Percentiles rank a stretch among this genome's conserved stretches.
Evolutionary conservation across 2,329 filamentous ascomycete genomes (phyloP).

Genomic region (Colletotrichum godetiae): DNA sequence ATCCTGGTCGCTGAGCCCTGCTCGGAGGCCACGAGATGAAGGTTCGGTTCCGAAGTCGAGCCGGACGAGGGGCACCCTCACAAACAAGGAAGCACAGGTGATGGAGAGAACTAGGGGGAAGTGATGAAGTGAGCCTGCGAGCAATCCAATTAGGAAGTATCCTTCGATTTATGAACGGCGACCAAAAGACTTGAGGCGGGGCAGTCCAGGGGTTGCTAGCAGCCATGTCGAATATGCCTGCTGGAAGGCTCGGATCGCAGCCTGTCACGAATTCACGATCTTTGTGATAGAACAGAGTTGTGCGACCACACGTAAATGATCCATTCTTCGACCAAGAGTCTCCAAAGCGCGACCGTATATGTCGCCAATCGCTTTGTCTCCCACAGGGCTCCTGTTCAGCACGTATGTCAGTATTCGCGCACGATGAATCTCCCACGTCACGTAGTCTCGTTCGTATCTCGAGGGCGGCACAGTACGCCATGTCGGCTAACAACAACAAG

Average conservation of each 20-base stretch:
- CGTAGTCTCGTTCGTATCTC: background rate
- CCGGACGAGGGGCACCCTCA: background rate
- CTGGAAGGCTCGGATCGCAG: background rate
- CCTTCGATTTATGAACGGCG: background rate
- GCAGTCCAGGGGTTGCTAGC: background rate
- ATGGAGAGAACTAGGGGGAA: background rate
- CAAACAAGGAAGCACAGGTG: background rate
- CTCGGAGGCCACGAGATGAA: background rate
- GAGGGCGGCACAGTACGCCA: background rate
- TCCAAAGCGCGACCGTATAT: background rate
- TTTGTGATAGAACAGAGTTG: background rate
- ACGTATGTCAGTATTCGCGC: background rate
- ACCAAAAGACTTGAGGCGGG: background rate
- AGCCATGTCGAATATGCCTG: background rate
- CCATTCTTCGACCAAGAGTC: background rate
- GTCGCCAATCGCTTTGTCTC: background rate
- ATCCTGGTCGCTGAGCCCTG: background rate
- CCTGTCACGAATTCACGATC: background rate
- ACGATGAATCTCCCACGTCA: background rate
- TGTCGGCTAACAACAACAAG: background rate
- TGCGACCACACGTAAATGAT: background rate
- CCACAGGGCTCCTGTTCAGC: background rate
- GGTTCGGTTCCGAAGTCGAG: background rate
- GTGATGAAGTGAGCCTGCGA: background rate
- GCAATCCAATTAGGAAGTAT: background rate